A percentile compares a stretch with the other conserved stretches of the same genome.
Evolutionary conservation across 305 asterid species (phyloP).

Genomic region (Andrographis paniculata): DNA sequence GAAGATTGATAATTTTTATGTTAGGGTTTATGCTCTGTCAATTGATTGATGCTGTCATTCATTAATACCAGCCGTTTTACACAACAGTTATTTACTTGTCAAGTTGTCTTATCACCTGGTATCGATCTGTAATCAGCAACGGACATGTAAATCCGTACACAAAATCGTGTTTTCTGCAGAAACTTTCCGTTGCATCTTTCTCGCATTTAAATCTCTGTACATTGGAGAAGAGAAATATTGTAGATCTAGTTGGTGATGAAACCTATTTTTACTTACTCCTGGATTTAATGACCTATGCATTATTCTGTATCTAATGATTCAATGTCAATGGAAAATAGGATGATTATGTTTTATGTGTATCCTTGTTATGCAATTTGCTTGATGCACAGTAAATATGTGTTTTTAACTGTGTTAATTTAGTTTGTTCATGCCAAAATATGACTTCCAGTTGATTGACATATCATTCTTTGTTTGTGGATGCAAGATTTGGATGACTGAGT

Average conservation of each 20-base stretch:
- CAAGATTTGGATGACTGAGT: constrained; percentile 12
- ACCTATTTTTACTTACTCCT: too few species aligned
- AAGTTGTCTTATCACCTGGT: neutral
- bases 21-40: neutral
- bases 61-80: neutral
- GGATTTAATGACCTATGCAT: too few species aligned
- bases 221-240: too few species aligned
- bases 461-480: constrained; percentile 2
- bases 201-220: neutral
- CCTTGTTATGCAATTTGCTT: constrained; percentile 4
- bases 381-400: constrained; percentile 1
- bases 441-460: constrained; percentile 2
- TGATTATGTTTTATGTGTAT: neutral
- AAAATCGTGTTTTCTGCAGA: neutral
- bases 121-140: constrained; percentile 2
- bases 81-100: neutral
- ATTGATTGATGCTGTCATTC: neutral
- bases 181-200: neutral
- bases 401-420: neutral
- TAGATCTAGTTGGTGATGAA: too few species aligned
- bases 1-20: neutral
- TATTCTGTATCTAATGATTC: too few species aligned
- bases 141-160: constrained; percentile 2
- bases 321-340: too few species aligned
- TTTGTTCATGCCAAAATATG: constrained; percentile 7